Percentiles rank a stretch among this genome's conserved stretches.
phyloP scores from a whole-genome alignment of 139 green algal genomes.

The Mesotaenium endlicherianum region DNA sequence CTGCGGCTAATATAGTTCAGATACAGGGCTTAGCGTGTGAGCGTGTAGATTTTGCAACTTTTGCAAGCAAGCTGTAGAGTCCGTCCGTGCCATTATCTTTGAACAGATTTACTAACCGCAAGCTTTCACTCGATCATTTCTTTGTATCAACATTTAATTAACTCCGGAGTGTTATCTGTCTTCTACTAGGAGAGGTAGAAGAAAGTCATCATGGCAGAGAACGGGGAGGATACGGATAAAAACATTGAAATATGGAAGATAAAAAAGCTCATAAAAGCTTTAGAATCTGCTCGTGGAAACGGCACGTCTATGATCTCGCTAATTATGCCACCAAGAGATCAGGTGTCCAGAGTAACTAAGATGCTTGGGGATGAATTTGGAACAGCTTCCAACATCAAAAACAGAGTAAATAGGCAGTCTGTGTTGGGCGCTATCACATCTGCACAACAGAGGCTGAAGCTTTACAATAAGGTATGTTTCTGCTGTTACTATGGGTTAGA shows the following conservation, averaged over 20 bases:
- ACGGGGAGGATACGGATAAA: constrained; percentile 45
- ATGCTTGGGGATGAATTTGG: constrained; percentile 98
- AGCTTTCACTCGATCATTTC: too few relatives aligned
- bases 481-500: too few relatives aligned
- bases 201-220: background rate
- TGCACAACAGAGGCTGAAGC: constrained; percentile 72
- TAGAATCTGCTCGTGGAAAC: constrained; percentile 68
- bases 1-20: too few relatives aligned
- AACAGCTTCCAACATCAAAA: constrained; percentile 99
- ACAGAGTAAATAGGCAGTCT: constrained; percentile 93
- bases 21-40: too few relatives aligned
- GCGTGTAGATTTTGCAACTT: too few relatives aligned
- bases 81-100: too few relatives aligned
- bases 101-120: too few relatives aligned
- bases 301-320: constrained; percentile 99
- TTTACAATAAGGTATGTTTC: constrained; percentile 46
- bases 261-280: constrained; percentile 61
- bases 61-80: too few relatives aligned
- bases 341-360: constrained; percentile 87
- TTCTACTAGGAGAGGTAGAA: too few relatives aligned
- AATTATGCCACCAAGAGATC: constrained; percentile 97
- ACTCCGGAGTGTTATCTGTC: too few relatives aligned
- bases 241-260: constrained; percentile 66
- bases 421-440: constrained; percentile 97
- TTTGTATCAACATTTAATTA: too few relatives aligned